A percentile compares a stretch with the other conserved stretches of the same genome.
Conservation (phyloP, 1,284 basidiomycete species). For the Cutaneotrichosporon curvatum region DNA sequence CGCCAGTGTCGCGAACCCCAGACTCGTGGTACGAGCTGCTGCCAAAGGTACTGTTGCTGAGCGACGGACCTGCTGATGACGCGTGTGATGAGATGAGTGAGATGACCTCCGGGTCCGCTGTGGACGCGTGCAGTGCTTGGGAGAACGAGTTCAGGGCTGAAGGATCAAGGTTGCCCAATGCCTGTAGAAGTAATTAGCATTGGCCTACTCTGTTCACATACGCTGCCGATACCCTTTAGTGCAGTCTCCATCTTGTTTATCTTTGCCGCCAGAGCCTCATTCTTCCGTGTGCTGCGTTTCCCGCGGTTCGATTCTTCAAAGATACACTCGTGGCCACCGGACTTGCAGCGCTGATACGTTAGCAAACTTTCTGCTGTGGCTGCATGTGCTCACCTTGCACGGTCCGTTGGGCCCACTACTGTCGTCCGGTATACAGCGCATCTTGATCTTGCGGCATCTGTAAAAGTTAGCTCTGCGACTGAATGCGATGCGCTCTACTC, state of each 20-base stretch:
- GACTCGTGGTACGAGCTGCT: conserved; percentile 14
- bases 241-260: conserved; percentile 88
- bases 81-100: conserved; percentile 70
- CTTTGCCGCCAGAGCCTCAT: conserved; percentile 79
- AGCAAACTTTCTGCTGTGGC: too few relatives aligned
- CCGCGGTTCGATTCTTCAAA: conserved; percentile 93
- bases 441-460: conserved; percentile 84
- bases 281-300: conserved; percentile 77
- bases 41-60: conserved; percentile 3
- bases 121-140: conserved; percentile 30
- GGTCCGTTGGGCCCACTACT: conserved; percentile 62
- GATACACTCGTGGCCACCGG: conserved; percentile 80
- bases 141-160: conserved; percentile 51
- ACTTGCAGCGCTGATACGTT: conserved; percentile 49
- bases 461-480: too few relatives aligned
- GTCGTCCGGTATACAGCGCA: conserved; percentile 92
- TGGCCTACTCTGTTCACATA: not conserved
- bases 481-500: conserved; percentile 6
- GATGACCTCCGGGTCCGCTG: conserved; percentile 57
- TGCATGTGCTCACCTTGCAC: conserved; percentile 64
- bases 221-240: conserved; percentile 54
- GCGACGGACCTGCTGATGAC: conserved; percentile 28
- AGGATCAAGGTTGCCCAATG: conserved; percentile 62
- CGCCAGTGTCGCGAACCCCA: conserved; percentile 3
- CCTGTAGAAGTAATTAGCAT: conserved; percentile 20